These are phyloP conservation scores for Dinochytrium kinnereticum DNA, from an alignment of 371 early-diverging fungal genomes.

Conservation along the genomic window DNA sequence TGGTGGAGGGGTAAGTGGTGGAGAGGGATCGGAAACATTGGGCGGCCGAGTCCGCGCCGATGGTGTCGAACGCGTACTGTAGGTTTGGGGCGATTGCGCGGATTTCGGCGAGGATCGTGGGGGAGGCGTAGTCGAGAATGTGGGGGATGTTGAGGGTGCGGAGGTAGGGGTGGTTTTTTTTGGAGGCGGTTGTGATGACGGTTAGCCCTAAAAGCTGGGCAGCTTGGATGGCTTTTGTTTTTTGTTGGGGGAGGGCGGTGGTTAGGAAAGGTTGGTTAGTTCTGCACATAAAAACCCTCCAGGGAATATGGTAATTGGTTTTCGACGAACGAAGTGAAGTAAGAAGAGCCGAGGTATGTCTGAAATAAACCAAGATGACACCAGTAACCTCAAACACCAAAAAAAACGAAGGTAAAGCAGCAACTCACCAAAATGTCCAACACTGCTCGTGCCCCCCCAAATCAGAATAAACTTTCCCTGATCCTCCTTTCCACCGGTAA, in stretches of 20 bases:
- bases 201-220: slow-evolving; percentile 27
- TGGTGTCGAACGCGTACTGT: slow-evolving; percentile 33
- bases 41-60: slow-evolving; percentile 10
- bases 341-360: too few species aligned
- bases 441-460: slow-evolving; percentile 23
- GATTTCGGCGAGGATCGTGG: slow-evolving; percentile 21
- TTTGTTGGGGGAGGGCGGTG: background rate
- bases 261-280: too few species aligned
- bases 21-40: background rate
- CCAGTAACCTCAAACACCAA: too few species aligned
- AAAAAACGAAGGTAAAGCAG: background rate
- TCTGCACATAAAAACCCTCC: too few species aligned
- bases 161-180: slow-evolving; percentile 32
- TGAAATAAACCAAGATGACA: too few species aligned
- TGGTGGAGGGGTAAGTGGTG: background rate
- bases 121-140: slow-evolving; percentile 35
- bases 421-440: slow-evolving; percentile 20
- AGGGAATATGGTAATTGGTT: too few species aligned
- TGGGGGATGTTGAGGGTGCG: slow-evolving; percentile 32
- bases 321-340: too few species aligned
- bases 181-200: slow-evolving; percentile 39
- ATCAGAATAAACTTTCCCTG: slow-evolving; percentile 16
- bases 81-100: slow-evolving; percentile 27
- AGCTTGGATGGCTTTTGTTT: slow-evolving; percentile 31
- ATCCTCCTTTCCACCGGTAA: background rate